phyloP scores from a whole-genome alignment of 2,329 filamentous ascomycete genomes.

The Colletotrichum sp. region DNA sequence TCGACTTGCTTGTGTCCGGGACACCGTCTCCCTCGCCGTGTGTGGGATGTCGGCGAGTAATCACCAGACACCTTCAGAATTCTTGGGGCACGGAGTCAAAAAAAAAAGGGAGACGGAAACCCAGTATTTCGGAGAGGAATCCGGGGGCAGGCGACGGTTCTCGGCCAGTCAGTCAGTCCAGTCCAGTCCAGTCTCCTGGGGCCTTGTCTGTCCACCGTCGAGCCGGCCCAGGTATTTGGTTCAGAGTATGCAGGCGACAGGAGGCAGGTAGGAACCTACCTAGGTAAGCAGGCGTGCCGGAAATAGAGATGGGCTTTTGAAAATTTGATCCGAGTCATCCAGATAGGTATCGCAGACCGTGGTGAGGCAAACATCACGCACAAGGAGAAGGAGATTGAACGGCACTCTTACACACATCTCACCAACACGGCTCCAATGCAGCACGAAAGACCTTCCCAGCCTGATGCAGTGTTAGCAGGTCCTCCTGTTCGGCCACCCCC shows the following conservation, averaged over 20 bases:
- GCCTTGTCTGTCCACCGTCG: background rate
- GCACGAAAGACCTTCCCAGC: background rate
- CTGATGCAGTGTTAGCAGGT: background rate
- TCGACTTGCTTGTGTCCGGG: background rate
- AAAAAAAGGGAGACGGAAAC: background rate
- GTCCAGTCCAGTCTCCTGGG: background rate
- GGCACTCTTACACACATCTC: background rate
- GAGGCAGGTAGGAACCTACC: background rate
- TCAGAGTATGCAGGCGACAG: background rate
- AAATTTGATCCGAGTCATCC: background rate
- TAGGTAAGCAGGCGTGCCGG: background rate
- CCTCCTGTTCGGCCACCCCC: constrained; percentile 8
- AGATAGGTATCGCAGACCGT: background rate
- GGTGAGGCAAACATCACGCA: background rate
- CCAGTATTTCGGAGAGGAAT: background rate
- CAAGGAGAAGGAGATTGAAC: background rate
- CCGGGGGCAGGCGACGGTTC: background rate
- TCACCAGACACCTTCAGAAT: background rate
- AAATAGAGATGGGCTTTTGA: background rate
- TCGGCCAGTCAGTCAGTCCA: background rate
- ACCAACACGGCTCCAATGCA: background rate
- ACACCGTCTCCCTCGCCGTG: constrained; percentile 2
- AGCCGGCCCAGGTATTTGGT: background rate
- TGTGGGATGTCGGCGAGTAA: constrained; percentile 3
- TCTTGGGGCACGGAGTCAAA: background rate